Percentiles rank a stretch among this genome's conserved stretches.
Conservation (phyloP, 805 yeast species). For the Barnettozyma botsteinii region DNA sequence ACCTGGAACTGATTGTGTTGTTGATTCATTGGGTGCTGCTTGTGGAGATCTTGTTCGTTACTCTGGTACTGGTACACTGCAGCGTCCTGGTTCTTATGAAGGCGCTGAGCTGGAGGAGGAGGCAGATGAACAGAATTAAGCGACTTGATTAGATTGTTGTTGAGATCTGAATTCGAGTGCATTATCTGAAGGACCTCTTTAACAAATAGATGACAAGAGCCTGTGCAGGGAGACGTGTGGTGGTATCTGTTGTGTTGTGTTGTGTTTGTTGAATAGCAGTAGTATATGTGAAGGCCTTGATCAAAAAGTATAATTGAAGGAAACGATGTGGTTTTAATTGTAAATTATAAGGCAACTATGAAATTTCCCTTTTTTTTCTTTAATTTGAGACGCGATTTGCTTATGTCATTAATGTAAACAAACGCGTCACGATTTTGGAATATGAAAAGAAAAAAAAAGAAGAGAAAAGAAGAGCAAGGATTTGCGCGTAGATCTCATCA, state of each 20-base stretch:
- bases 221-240: background rate
- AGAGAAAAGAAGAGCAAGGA: too few species aligned
- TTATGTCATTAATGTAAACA: slow-evolving; percentile 14
- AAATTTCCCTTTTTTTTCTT: background rate
- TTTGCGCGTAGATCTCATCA: background rate
- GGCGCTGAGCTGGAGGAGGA: slow-evolving; percentile 30
- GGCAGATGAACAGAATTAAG: slow-evolving; percentile 36
- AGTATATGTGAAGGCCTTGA: too few species aligned
- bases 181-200: background rate
- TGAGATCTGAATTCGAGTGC: slow-evolving; percentile 22
- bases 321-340: too few species aligned
- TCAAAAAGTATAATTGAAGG: too few species aligned
- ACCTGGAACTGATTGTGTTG: background rate
- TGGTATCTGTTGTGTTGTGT: background rate
- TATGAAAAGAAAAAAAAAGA: too few species aligned
- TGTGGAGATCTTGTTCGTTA: too few species aligned
- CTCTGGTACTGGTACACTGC: too few species aligned
- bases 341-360: background rate
- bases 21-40: slow-evolving; percentile 1
- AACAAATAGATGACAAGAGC: background rate
- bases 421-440: slow-evolving; percentile 15
- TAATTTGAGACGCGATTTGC: background rate
- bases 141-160: slow-evolving; percentile 31
- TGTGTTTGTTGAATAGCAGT: too few species aligned
- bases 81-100: too few species aligned